phyloP scores from a whole-genome alignment of 1,139 yeast species.

The Martiniozyma asiatica region DNA sequence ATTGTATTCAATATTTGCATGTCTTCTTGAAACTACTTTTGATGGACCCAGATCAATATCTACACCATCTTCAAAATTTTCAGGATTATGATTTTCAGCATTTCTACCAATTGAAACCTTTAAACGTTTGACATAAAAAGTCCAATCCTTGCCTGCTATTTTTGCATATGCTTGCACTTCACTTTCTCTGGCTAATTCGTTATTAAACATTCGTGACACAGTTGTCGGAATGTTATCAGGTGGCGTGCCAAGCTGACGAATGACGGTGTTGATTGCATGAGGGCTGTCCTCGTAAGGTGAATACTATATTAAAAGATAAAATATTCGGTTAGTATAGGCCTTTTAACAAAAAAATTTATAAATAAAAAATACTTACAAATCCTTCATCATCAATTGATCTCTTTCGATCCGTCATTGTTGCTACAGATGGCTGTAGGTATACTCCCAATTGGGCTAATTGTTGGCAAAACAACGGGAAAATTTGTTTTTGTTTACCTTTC shows the following conservation, averaged over 20 bases:
- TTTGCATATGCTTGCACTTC: constrained; percentile 96
- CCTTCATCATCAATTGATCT: neutral
- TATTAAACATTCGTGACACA: constrained; percentile 35
- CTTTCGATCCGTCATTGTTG: constrained; percentile 1
- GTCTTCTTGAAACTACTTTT: constrained; percentile 84
- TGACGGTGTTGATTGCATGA: constrained; percentile 43
- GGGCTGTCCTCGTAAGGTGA: constrained; percentile 34
- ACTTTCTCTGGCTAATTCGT: constrained; percentile 63
- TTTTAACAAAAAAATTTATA: too few species aligned
- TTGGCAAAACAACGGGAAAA: too few species aligned
- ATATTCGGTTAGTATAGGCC: too few species aligned
- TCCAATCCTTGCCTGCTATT: constrained; percentile 90
- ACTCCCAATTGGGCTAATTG: too few species aligned
- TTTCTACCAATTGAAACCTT: constrained; percentile 75
- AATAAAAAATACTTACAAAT: neutral
- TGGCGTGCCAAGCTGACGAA: constrained; percentile 35
- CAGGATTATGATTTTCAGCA: constrained; percentile 35
- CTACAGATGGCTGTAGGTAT: too few species aligned
- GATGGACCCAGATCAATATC: constrained; percentile 95
- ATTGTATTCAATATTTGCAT: constrained; percentile 76
- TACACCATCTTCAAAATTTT: constrained; percentile 26
- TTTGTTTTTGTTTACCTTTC: too few species aligned
- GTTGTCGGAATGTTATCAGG: constrained; percentile 34
- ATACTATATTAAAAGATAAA: too few species aligned
- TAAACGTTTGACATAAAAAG: constrained; percentile 79